Evolutionary conservation across 2,329 filamentous ascomycete species (phyloP).

Genomic region (Fusarium concolor): DNA sequence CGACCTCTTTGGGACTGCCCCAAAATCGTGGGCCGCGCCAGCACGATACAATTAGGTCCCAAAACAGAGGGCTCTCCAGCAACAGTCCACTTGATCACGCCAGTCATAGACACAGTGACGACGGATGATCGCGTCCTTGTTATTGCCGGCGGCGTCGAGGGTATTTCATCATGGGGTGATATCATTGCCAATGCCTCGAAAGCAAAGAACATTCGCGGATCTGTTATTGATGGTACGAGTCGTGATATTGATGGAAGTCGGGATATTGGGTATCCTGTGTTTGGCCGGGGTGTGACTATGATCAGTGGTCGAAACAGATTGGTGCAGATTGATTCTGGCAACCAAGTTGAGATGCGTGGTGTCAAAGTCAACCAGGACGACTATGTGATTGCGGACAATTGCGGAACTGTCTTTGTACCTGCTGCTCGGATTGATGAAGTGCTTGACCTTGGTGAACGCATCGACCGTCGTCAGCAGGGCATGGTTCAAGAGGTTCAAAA

Average conservation of each 20-base stretch:
- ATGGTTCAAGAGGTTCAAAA: neutral
- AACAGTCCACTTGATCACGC: neutral
- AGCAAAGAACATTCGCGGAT: neutral
- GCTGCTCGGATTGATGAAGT: neutral
- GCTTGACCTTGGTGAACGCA: neutral
- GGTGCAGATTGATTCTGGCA: neutral
- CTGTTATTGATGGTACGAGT: neutral
- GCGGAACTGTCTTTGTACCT: neutral
- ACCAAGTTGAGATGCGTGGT: neutral
- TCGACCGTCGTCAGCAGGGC: neutral
- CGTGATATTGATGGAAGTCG: neutral
- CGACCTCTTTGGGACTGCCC: neutral
- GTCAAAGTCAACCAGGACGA: neutral
- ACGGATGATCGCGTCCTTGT: neutral
- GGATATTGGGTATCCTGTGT: neutral
- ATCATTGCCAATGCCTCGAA: neutral
- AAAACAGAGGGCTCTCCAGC: neutral
- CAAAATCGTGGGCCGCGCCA: neutral
- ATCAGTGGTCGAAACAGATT: neutral
- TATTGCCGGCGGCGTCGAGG: neutral
- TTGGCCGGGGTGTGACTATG: neutral
- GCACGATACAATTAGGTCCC: neutral
- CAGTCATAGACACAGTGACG: neutral
- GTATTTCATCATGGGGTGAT: neutral
- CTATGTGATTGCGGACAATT: conserved; percentile 2